A percentile compares a stretch with the other conserved stretches of the same genome.
phyloP scores from a whole-genome alignment of 164 flowering plant species.

The Nymphaea thermarum region DNA sequence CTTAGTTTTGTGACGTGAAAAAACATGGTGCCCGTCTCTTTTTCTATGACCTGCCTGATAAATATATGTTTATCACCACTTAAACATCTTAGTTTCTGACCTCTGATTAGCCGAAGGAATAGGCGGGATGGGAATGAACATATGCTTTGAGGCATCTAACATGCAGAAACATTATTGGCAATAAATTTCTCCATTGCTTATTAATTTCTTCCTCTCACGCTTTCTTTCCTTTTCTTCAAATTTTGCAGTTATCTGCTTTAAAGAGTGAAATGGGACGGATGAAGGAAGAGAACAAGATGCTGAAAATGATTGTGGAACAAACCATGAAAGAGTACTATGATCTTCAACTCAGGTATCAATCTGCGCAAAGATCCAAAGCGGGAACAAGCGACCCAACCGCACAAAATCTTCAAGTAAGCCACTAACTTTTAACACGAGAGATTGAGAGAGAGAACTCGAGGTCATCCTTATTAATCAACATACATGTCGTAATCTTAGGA shows the following conservation, averaged over 20 bases:
- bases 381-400: background rate
- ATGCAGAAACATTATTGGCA: background rate
- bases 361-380: background rate
- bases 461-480: background rate
- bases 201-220: background rate
- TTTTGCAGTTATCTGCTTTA: slow-evolving; percentile 23
- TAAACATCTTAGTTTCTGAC: too few species aligned
- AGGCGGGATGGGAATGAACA: too few species aligned
- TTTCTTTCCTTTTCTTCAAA: background rate
- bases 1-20: too few species aligned
- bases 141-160: background rate
- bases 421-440: slow-evolving; percentile 28
- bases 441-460: too few species aligned
- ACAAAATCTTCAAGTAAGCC: background rate
- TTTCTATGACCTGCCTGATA: too few species aligned
- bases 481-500: background rate
- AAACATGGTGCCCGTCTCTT: too few species aligned
- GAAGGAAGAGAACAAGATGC: slow-evolving; percentile 56
- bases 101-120: too few species aligned
- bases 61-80: too few species aligned
- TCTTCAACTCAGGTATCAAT: slow-evolving; percentile 32
- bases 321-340: slow-evolving; percentile 52
- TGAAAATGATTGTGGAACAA: slow-evolving; percentile 48
- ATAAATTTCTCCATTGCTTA: background rate
- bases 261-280: slow-evolving; percentile 50